Conservation (phyloP, 129 eudicot genomes). For the Apium graveolens region DNA sequence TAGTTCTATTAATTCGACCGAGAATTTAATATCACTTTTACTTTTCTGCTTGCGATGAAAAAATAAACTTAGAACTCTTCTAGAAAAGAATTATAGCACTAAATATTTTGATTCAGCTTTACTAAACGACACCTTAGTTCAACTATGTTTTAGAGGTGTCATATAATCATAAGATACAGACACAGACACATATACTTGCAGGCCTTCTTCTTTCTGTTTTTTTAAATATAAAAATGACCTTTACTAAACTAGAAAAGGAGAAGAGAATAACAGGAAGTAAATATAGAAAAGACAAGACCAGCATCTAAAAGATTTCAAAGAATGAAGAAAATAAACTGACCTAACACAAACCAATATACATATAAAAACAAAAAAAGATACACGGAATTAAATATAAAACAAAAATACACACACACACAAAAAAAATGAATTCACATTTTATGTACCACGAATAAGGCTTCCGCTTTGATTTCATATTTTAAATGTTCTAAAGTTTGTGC, state of each 20-base stretch:
- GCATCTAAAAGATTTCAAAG: not conserved
- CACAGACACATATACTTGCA: not conserved
- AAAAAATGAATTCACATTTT: not conserved
- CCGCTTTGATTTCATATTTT: not conserved
- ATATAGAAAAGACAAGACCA: not conserved
- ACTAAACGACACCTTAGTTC: not conserved
- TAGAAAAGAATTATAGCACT: not conserved
- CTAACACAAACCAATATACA: conserved; percentile 8
- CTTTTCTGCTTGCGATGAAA: not conserved
- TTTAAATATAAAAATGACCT: no score
- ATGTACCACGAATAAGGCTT: not conserved
- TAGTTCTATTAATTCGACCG: not conserved
- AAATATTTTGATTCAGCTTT: not conserved
- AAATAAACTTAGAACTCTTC: not conserved
- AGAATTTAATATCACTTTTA: not conserved
- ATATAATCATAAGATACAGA: not conserved
- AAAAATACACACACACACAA: conserved; percentile 4
- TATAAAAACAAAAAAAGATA: conserved; percentile 12
- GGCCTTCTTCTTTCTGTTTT: not conserved
- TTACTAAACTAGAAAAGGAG: not conserved
- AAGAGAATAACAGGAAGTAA: not conserved
- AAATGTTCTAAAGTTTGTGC: not conserved
- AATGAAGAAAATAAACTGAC: conserved; percentile 5
- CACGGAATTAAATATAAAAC: conserved; percentile 42
- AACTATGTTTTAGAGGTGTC: not conserved